A percentile compares a stretch with the other conserved stretches of the same genome.
Conservation (phyloP, 768 basidiomycete species). For the Naganishia kalamii region DNA sequence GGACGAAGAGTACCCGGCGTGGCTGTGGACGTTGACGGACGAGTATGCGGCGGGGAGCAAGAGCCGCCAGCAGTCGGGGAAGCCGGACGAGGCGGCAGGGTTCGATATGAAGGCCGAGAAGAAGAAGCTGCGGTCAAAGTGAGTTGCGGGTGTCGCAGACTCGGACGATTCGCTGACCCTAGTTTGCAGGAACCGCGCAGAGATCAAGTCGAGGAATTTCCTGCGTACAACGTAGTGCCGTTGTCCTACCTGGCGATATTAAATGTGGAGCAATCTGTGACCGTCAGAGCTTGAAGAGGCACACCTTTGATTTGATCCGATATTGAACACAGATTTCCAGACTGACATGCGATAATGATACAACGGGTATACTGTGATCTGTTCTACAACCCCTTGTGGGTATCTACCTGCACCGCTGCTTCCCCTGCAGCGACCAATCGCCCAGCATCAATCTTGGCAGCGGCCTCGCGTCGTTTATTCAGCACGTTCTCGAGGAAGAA, state of each 20-base stretch:
- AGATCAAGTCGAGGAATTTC: constrained; percentile 75
- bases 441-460: constrained; percentile 33
- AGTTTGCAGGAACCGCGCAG: constrained; percentile 50
- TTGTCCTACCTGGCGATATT: background rate
- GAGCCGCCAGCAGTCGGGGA: constrained; percentile 15
- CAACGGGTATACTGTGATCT: background rate
- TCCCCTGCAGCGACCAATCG: constrained; percentile 27
- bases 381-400: constrained; percentile 12
- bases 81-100: background rate
- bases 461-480: constrained; percentile 36
- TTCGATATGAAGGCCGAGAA: constrained; percentile 37
- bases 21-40: constrained; percentile 75
- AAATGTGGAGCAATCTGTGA: too few relatives aligned
- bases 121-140: constrained; percentile 37
- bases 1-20: constrained; percentile 79
- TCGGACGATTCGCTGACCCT: background rate
- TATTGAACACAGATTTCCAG: background rate
- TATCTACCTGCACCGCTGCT: constrained; percentile 9
- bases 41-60: constrained; percentile 23
- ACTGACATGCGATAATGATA: background rate
- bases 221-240: constrained; percentile 56
- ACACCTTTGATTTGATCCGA: too few relatives aligned
- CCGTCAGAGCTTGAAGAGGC: too few relatives aligned
- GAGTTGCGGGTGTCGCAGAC: constrained; percentile 22
- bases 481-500: constrained; percentile 85